A percentile compares a stretch with the other conserved stretches of the same genome.
These are phyloP conservation scores for Tetracladium marchalianum DNA, from an alignment of 495 filamentous ascomycete species.

Conservation along the genomic window DNA sequence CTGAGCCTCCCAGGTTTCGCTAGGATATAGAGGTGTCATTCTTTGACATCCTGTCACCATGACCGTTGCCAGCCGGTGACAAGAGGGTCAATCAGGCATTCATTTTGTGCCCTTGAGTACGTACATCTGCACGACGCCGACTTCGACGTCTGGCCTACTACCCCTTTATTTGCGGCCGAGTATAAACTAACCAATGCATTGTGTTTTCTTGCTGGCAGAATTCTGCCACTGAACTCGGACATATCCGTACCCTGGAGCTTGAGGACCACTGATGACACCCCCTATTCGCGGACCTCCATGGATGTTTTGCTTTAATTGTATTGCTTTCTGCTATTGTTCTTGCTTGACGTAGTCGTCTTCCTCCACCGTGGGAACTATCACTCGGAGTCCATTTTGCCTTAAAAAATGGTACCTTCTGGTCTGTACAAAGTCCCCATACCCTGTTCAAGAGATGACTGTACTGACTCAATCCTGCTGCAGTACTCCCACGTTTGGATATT, in stretches of 20 bases:
- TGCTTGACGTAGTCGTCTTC: background rate
- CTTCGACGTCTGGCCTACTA: slow-evolving; percentile 10
- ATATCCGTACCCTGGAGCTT: background rate
- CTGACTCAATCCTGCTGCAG: slow-evolving; percentile 10
- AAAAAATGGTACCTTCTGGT: slow-evolving; percentile 6
- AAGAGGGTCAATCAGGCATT: slow-evolving; percentile 13
- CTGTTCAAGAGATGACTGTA: background rate
- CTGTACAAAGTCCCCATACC: slow-evolving; percentile 7
- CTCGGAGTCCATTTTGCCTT: background rate
- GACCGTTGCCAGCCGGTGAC: slow-evolving; percentile 9
- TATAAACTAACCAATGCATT: slow-evolving; percentile 18
- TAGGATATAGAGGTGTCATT: background rate
- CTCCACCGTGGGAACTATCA: background rate
- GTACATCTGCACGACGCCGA: slow-evolving; percentile 18
- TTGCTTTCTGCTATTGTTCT: background rate
- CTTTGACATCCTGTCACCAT: background rate
- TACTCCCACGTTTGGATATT: slow-evolving; percentile 2
- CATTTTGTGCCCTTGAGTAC: slow-evolving; percentile 19
- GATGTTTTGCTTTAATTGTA: background rate
- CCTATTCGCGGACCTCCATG: background rate
- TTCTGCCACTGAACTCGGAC: background rate
- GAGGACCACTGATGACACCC: background rate
- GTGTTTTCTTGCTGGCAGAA: slow-evolving; percentile 11
- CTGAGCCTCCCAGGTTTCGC: background rate
- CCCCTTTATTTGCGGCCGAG: slow-evolving; percentile 12